A percentile compares a stretch with the other conserved stretches of the same genome.
Conservation (phyloP, 2,329 filamentous ascomycete species). For the Zasmidium cellare region DNA sequence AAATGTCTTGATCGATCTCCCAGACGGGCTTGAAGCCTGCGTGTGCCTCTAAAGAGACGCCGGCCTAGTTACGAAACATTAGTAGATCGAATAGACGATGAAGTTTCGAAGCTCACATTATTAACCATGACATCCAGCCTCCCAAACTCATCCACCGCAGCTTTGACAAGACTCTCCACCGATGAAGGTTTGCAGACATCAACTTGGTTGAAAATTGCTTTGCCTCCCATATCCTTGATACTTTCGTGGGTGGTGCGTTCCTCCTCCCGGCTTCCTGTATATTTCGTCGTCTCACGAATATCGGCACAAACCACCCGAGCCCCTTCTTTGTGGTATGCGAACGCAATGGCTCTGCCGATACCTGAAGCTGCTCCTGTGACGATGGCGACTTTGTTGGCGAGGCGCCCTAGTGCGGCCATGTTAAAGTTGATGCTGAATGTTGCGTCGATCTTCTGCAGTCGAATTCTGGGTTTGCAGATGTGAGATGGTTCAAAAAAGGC, state of each 20-base stretch:
- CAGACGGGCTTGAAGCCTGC: constrained; percentile 19
- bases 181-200: constrained; percentile 32
- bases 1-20: constrained; percentile 20
- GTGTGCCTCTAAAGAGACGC: constrained; percentile 19
- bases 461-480: too few relatives aligned
- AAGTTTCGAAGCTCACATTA: background rate
- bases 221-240: constrained; percentile 31
- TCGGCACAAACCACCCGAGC: constrained; percentile 32
- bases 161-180: constrained; percentile 25
- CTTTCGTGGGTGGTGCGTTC: constrained; percentile 34
- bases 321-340: constrained; percentile 28
- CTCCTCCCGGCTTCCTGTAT: constrained; percentile 20
- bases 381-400: constrained; percentile 31
- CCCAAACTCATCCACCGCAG: constrained; percentile 22
- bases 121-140: constrained; percentile 23
- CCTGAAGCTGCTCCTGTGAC: constrained; percentile 34
- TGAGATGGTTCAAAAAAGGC: too few relatives aligned
- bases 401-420: constrained; percentile 21
- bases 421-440: background rate
- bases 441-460: too few relatives aligned
- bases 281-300: constrained; percentile 22
- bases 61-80: background rate
- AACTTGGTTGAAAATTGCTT: constrained; percentile 38
- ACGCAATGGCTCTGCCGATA: constrained; percentile 28
- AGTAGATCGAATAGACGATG: background rate